Evolutionary conservation across 1,139 yeast species (phyloP).

Genomic region (Geotrichum bryndzae): DNA sequence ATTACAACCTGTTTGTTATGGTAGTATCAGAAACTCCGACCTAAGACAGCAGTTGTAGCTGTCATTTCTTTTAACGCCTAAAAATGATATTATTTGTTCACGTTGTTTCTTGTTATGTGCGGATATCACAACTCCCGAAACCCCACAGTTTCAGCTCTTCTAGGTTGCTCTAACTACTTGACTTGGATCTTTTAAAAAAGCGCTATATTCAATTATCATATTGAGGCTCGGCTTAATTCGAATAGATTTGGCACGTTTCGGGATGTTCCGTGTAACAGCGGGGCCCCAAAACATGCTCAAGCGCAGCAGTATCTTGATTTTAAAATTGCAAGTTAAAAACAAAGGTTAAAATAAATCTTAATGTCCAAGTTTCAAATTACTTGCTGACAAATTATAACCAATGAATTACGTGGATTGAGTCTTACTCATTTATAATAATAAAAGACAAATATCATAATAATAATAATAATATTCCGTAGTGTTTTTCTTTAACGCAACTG

Average conservation of each 20-base stretch:
- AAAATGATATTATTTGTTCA: too few species aligned
- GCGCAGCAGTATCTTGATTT: background rate
- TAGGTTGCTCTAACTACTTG: background rate
- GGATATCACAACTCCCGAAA: too few species aligned
- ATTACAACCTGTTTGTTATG: background rate
- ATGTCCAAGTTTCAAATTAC: background rate
- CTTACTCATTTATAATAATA: too few species aligned
- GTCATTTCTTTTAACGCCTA: background rate
- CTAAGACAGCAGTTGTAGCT: background rate
- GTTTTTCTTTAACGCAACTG: too few species aligned
- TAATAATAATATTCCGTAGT: background rate
- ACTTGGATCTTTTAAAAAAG: background rate
- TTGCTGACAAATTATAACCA: background rate
- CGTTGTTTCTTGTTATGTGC: too few species aligned
- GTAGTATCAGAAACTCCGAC: background rate
- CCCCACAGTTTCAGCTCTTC: too few species aligned
- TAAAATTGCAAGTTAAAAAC: too few species aligned
- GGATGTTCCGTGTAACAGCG: background rate
- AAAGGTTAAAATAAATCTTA: too few species aligned
- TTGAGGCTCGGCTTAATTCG: background rate
- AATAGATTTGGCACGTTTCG: background rate
- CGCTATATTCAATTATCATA: too few species aligned
- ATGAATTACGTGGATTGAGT: too few species aligned
- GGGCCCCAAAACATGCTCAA: background rate
- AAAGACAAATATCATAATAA: too few species aligned